Evolutionary conservation across 2,329 filamentous ascomycete genomes (phyloP), one percentile per base, ranked within the genome.

Genomic region (Phoma herbarum): DNA sequence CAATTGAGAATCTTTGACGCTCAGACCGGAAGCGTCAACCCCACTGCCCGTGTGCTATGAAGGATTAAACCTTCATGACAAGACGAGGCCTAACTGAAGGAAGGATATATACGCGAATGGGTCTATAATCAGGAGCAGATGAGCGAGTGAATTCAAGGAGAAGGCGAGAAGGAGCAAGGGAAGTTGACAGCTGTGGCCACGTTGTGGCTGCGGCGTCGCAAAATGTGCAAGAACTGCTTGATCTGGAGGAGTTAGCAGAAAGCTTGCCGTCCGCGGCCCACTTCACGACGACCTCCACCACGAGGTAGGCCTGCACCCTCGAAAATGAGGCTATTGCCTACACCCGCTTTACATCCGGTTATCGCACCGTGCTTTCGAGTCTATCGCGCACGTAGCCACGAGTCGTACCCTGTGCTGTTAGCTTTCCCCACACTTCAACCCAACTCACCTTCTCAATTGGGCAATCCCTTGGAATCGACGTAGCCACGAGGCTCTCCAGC

Each of bases 361-460:
- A 2, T 22, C 14, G 39, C 31, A n/a, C 29, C 37, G 28, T 53
- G 41, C 26, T 46, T 22, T 41, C 3, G 18, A 46, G 18, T 28
- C 12, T 26, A 22, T 46, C 26, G 26, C n/a, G 31, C 42, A 18
- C 23, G 31, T 51, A 52, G 25, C 33, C 33, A 42, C 43, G 14
- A 33, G 47, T 33, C 11, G 52, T 47, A 20, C 48, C 33, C 35
- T 52, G 28, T n/a, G 18, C 37, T 53, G 22, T 45, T 33, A 29
- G 18, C 37, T 41, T 9, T 58, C 45, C 44, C 44, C 55, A 58
- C 49, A 48, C 31, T 33, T 53, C 39, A 14, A 52, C 55, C 39
- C 49, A 58, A 44, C 49, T 53, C 44, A 53, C 44, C 49, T 53
- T 58, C 55, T 52, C 10, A 29, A 45, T 37, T 3, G 18, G 47